Base-by-base conservation (phyloP, 305 asterid genomes). In the Andrographis paniculata region DNA sequence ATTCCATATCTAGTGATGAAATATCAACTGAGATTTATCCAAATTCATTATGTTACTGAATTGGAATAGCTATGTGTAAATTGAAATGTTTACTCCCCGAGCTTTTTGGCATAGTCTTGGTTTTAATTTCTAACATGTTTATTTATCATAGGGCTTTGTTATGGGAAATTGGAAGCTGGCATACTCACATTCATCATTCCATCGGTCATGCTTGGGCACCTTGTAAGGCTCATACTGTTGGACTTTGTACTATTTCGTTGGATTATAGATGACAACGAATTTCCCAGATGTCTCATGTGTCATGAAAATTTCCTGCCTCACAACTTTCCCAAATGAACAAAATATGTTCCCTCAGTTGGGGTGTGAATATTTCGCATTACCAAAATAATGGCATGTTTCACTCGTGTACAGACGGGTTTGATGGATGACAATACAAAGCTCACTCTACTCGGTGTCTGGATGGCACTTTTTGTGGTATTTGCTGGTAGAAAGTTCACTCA, bases 401-500 rank as follows among this genome's bases (percentile, higher is more conserved):
- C 12, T 2, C 12, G 21, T 68, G 44, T 24, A 24, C 73, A 84
- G 97, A 73, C 68, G 47, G 94, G 94, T 35, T 45, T 82, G 69
- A 82, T 89, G 95, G 88, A 80, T 58, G 96, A 78, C 35, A 80
- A 82, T 45, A 71, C 72, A 17, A 78, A 80, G 49, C 72, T 65
- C 15, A 35, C 65, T 45, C 53, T 89, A 56, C 52, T 89, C 66
- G 81, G 79, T 6, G 61, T 71, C 44, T 89, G 98, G 98, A 78
- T 76, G 94, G 75, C 78, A 2, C 93, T 85, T 43, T 78, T 89
- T 56, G 52, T 67, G 8, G 75, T 85, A 55, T 85, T 89, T 51
- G 95, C 98, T 1, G 95, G 91, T 23, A 85, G 98, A 71, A 89
- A 89, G 63, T 89, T 89, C 76, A 80, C 71, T 43, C 98, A 89